Conservation (phyloP, 352 stramenopile genomes). For the Phytophthora pluvialis region DNA sequence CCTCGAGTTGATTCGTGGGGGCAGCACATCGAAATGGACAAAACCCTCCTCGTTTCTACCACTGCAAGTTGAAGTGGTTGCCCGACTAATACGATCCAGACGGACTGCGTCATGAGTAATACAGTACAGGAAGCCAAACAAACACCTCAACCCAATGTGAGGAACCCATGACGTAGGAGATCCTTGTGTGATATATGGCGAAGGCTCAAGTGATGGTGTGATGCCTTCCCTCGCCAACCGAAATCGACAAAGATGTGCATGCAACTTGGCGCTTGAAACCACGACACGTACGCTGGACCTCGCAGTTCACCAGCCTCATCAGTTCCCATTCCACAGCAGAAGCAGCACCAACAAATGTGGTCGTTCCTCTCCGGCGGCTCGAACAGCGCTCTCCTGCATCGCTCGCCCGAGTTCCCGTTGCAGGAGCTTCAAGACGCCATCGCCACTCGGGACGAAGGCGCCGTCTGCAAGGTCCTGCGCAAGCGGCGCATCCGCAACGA, state of each 20-base stretch:
- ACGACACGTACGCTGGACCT: constrained; percentile 1
- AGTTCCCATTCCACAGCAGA: constrained; percentile 14
- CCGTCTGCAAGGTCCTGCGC: constrained; percentile 18
- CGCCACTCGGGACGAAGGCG: constrained; percentile 11
- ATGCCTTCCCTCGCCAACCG: background rate
- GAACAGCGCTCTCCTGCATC: too few relatives aligned
- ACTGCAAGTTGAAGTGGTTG: too few relatives aligned
- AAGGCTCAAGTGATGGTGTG: constrained; percentile 24
- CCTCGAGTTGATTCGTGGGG: too few relatives aligned
- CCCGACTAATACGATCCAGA: too few relatives aligned
- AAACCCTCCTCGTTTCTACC: too few relatives aligned
- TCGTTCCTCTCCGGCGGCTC: constrained; percentile 11
- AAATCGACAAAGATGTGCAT: constrained; percentile 21
- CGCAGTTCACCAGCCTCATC: background rate
- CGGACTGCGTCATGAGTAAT: too few relatives aligned
- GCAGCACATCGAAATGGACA: too few relatives aligned
- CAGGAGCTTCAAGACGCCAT: constrained; percentile 27
- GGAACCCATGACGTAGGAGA: too few relatives aligned
- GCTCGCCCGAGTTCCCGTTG: constrained; percentile 20
- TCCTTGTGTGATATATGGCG: too few relatives aligned
- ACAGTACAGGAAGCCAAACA: too few relatives aligned
- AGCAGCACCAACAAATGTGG: too few relatives aligned
- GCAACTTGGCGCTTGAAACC: constrained; percentile 2
- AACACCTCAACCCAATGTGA: too few relatives aligned
- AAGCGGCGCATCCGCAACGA: constrained; percentile 24